Evolutionary conservation across 164 flowering plant species (phyloP), one percentile per base, ranked within the genome.

Genomic region (Piper longum): DNA sequence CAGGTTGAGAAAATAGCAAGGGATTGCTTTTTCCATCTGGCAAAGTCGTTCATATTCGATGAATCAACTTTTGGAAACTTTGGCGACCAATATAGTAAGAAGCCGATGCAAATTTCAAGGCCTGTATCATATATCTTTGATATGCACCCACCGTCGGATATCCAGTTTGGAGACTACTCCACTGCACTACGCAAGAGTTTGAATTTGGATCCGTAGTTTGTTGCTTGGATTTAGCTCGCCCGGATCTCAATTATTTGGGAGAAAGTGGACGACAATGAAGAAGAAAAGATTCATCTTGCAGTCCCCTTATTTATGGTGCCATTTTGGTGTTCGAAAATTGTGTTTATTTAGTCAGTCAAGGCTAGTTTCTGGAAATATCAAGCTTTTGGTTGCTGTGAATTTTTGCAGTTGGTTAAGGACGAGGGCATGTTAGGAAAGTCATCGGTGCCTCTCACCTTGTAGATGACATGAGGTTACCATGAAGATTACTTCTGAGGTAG

Each of bases 1-100:
- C 83, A 93, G 99, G 95, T 88, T 63, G 97, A 88, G 63, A 88
- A 76, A 74, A 44, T 84, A 82, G 97, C 71, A 5, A 76, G 95
- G 70, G 91, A 90, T 4, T 70, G 91, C 75, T 90, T 88, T 80
- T 88, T 90, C 77, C 82, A 85, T 73, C 88, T 93, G 1, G 61
- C 56, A 7, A 70, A 80, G 64, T 93, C 99, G 7, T 86, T 86
- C 57, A 85, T 83, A 3, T 85, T 73, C 64, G 87, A 85, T 48
- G 96, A 85, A 73, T 70, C 75, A 59, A 83, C 75, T 68, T 80
- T 93, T 56, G 96, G 95, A 71, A 67, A 74, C 62, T 57, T 88
- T 3, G 85, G 83, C 64, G 63, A 16, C 4, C 17, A 75, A 4
- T 41, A 54, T 40, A 65, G 68, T 0, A 83, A 67, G 69, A 85